Base-by-base conservation (phyloP, 2,329 filamentous ascomycete genomes). In the Colletotrichum incanum region DNA sequence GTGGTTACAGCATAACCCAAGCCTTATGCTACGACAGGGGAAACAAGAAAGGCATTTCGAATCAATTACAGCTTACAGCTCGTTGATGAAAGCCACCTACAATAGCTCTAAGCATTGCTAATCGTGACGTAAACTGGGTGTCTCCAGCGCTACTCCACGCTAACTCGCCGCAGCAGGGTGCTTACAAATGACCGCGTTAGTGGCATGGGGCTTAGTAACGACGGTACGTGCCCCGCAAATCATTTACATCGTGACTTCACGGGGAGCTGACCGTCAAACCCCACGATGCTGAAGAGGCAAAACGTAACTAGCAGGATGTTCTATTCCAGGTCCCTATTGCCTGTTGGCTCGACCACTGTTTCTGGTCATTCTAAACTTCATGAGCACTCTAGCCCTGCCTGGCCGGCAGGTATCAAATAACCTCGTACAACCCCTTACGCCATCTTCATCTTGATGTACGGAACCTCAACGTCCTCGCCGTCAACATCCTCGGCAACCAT, bases 391-490 rank as follows among this genome's bases (percentile, higher is more conserved):
- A 55, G 18, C 28, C 39, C 62, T 58, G 39, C 34, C 62, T 45
- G 6, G 4, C 14, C 23, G 11, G 31, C 60, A 63, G 31, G 41
- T 63, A 63, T 23, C n/a, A 18, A 52, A 26, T n/a, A 23, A 26
- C n/a, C 31, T n/a, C 47, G 34, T 18, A 43, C 68, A 31, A 31
- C 8, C 31, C 16, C 41, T 62, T 80, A 83, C 76, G 83, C 79
- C 75, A 95, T 85, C 86, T 92, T 96, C 75, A 98, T 91, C 91
- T 96, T 97, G 78, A 98, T 94, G 82, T 98, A 98, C 5, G 96
- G 96, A 76, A 98, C 93, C 84, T 99, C 96, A 1, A 98, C 96
- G 81, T 99, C 96, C 84, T 98, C 94, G 74, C 93, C 96, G 4
- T 91, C 92, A 79, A 90, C 86, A 79, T 98, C 96, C 81, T 98